Conservation (phyloP, 2,329 filamentous ascomycete genomes). For the Salinomyces thailandicus region DNA sequence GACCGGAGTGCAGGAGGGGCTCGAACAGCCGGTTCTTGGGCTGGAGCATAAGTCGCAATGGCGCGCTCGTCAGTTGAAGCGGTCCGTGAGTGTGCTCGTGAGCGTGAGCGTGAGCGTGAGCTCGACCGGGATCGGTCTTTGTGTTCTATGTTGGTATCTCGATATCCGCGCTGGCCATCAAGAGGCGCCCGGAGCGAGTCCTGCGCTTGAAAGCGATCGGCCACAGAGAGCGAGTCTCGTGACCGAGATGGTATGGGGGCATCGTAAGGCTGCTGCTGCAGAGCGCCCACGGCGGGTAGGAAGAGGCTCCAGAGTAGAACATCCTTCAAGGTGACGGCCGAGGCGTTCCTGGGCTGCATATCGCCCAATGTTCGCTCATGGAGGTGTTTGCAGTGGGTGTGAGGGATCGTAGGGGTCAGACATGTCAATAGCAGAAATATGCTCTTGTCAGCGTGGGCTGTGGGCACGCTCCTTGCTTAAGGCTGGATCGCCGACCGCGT, state of each 20-base stretch:
- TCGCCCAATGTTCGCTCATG: not conserved
- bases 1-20: constrained; percentile 64
- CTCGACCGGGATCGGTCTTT: constrained; percentile 10
- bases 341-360: constrained; percentile 4
- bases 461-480: not conserved
- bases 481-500: too few species aligned
- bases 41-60: constrained; percentile 96
- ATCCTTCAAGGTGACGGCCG: constrained; percentile 3
- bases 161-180: constrained; percentile 18
- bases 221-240: constrained; percentile 1
- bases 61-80: constrained; percentile 65
- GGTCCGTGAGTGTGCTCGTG: constrained; percentile 20
- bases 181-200: constrained; percentile 19
- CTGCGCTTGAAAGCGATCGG: constrained; percentile 8
- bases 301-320: constrained; percentile 5
- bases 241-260: not conserved
- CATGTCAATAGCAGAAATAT: constrained; percentile 1
- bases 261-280: constrained; percentile 6
- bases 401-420: not conserved
- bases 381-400: not conserved
- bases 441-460: not conserved
- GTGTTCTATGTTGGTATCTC: constrained; percentile 16
- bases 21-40: constrained; percentile 76
- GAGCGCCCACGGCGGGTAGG: constrained; percentile 1
- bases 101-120: constrained; percentile 18